Evolutionary conservation across 495 filamentous ascomycete genomes (phyloP), one percentile per base, ranked within the genome.

Genomic region (Aspergillus ellipticus): DNA sequence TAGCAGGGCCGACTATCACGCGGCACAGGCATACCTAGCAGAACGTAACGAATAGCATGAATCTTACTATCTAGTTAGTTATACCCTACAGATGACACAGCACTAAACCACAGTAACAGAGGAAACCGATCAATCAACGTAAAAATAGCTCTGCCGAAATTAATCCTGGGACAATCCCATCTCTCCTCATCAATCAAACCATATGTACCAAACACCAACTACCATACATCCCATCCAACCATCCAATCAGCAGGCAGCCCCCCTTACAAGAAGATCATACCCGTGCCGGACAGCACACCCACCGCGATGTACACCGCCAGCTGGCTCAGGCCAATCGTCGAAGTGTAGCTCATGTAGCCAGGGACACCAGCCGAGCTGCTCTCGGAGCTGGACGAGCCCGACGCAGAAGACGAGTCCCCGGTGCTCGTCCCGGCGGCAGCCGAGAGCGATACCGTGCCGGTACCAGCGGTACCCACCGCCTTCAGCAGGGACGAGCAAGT

Each of bases 221-320:
- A 13, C 35, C 13, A n/a, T 39, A 15, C 11, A 39, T 39, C 35
- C 35, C 31, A 33, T n/a, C 31, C 31, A 33, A 33, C 9, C 9
- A 33, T 7, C 2, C 9, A 33, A 33, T 10, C 2, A 7, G 7
- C 9, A 33, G 13, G 9, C 1, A 33, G 2, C 9, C 11, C 11
- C 2, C 20, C 66, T 77, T 83, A 91, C 64, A 92, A 66, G 53
- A 89, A 60, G 29, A 92, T 72, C 87, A 94, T 90, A 31, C 78
- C 80, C 46, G 77, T 82, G 53, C 89, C 89, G 41, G 83, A 78
- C 29, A 83, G 62, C 65, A 82, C 74, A 35, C 88, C 89, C 20
- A 80, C 79, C n/a, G 84, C 59, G n/a, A 88, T 64, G 59, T 89
- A 92, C 3, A 79, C 72, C 54, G 85, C 82, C 21, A 91, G 54